phyloP scores from a whole-genome alignment of 129 eudicot species.

The Ambrosia trifida region DNA sequence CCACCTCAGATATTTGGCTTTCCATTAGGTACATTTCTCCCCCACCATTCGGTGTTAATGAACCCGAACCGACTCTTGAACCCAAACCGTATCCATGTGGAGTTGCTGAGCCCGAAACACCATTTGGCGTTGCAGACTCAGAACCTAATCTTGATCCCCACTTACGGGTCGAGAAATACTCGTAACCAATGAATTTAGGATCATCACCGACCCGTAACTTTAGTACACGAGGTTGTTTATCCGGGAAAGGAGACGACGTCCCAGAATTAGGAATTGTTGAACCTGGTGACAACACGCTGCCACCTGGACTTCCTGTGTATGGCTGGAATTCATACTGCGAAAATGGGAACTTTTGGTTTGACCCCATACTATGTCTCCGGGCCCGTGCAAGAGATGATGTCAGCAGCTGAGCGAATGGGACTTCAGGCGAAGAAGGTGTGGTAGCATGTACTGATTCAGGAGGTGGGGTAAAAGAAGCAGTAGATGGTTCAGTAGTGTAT shows the following conservation, averaged over 20 bases:
- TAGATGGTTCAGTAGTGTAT: slow-evolving; percentile 92
- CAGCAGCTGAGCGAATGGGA: slow-evolving; percentile 91
- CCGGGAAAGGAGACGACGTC: slow-evolving; percentile 85
- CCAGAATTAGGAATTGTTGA: slow-evolving; percentile 81
- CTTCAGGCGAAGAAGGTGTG: slow-evolving; percentile 98
- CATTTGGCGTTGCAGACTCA: slow-evolving; percentile 73
- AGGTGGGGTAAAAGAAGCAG: slow-evolving; percentile 93
- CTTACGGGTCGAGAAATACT: slow-evolving; percentile 53
- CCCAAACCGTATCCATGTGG: slow-evolving; percentile 58
- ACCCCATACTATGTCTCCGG: slow-evolving; percentile 55
- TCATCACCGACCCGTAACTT: slow-evolving; percentile 62
- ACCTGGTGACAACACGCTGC: slow-evolving; percentile 60
- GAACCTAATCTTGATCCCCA: slow-evolving; percentile 88
- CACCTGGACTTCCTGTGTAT: slow-evolving; percentile 66
- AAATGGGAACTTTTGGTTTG: slow-evolving; percentile 48
- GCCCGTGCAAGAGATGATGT: slow-evolving; percentile 67
- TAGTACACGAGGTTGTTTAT: slow-evolving; percentile 46
- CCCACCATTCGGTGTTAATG: slow-evolving; percentile 68
- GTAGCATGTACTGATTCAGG: slow-evolving; percentile 87
- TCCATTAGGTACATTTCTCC: slow-evolving; percentile 49
- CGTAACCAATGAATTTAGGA: slow-evolving; percentile 53
- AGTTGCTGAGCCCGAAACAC: slow-evolving; percentile 64
- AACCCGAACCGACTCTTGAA: slow-evolving; percentile 73
- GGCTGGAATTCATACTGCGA: slow-evolving; percentile 74
- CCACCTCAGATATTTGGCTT: slow-evolving; percentile 68